Evolutionary conservation across 148 eudicot species (phyloP).

Genomic region (Oxyria digyna): DNA sequence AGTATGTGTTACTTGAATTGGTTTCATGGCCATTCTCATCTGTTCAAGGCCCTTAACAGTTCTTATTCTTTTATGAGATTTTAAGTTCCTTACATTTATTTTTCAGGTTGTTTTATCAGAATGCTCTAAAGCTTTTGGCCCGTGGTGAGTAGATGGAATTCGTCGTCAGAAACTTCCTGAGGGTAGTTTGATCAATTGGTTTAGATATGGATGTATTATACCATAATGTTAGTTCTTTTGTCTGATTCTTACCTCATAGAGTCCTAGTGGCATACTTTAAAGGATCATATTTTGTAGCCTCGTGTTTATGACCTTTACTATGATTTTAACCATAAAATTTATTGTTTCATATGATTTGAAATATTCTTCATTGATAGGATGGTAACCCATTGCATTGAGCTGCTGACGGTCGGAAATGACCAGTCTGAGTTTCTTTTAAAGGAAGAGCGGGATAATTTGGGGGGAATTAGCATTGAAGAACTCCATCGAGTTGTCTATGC

Average conservation of each 20-base stretch:
- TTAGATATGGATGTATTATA: not conserved
- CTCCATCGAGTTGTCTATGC: conserved; percentile 90
- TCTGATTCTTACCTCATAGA: not conserved
- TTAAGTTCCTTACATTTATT: not conserved
- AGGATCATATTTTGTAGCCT: not conserved
- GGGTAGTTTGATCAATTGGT: not conserved
- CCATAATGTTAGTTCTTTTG: not conserved
- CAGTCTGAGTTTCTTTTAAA: conserved; percentile 65
- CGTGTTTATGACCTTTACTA: not conserved
- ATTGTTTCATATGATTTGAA: not conserved
- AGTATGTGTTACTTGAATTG: not conserved
- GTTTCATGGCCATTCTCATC: not conserved
- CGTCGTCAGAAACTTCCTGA: not conserved
- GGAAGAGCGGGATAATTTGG: conserved; percentile 60
- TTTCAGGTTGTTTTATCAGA: conserved; percentile 88
- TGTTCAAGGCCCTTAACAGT: conserved; percentile 10
- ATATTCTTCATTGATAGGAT: conserved; percentile 44
- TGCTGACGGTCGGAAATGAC: conserved; percentile 75
- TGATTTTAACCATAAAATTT: not conserved
- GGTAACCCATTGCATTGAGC: conserved; percentile 84
- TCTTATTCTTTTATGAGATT: not conserved
- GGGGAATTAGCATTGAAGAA: conserved; percentile 88
- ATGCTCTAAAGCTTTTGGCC: conserved; percentile 90
- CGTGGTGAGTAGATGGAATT: conserved; percentile 53
- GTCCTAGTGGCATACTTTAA: not conserved